Conservation (phyloP, 2,329 filamentous ascomycete species). For the Lecanicillium sp. region DNA sequence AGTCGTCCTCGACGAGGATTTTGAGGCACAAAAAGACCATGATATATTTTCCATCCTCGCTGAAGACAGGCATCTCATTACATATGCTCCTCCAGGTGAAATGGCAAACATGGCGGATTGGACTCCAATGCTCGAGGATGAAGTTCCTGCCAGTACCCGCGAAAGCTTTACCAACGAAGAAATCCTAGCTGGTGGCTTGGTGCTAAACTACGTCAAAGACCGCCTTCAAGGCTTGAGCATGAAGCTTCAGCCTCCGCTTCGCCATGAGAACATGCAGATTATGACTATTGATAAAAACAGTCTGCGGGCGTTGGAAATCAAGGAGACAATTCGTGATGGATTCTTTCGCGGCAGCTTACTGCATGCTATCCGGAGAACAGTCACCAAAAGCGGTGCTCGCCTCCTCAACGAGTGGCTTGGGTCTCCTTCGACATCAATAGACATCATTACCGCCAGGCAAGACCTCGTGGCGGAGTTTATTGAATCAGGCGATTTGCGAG, state of each 20-base stretch:
- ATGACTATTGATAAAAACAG: constrained; percentile 93
- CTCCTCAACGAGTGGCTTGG: constrained; percentile 79
- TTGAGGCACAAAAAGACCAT: constrained; percentile 50
- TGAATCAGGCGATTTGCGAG: constrained; percentile 55
- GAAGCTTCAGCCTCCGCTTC: constrained; percentile 74
- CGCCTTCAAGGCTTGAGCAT: constrained; percentile 70
- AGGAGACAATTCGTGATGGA: constrained; percentile 75
- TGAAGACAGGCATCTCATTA: constrained; percentile 68
- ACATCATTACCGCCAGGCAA: constrained; percentile 68
- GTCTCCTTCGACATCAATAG: constrained; percentile 80
- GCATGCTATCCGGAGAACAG: constrained; percentile 81
- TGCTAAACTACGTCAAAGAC: constrained; percentile 79
- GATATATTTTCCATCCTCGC: constrained; percentile 59
- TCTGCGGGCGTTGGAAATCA: constrained; percentile 80
- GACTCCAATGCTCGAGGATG: constrained; percentile 67
- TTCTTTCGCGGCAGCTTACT: constrained; percentile 74
- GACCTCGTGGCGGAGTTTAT: constrained; percentile 75
- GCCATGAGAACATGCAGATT: constrained; percentile 63
- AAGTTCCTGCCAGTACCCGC: constrained; percentile 46
- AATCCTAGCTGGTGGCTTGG: constrained; percentile 64
- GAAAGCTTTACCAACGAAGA: constrained; percentile 59
- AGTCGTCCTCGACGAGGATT: constrained; percentile 64
- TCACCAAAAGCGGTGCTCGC: constrained; percentile 83
- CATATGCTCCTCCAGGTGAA: constrained; percentile 50
- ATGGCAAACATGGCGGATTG: constrained; percentile 53